A percentile compares a stretch with the other conserved stretches of the same genome.
phyloP scores from a whole-genome alignment of 1,284 basidiomycete genomes.

The Neolentinus lepideus region DNA sequence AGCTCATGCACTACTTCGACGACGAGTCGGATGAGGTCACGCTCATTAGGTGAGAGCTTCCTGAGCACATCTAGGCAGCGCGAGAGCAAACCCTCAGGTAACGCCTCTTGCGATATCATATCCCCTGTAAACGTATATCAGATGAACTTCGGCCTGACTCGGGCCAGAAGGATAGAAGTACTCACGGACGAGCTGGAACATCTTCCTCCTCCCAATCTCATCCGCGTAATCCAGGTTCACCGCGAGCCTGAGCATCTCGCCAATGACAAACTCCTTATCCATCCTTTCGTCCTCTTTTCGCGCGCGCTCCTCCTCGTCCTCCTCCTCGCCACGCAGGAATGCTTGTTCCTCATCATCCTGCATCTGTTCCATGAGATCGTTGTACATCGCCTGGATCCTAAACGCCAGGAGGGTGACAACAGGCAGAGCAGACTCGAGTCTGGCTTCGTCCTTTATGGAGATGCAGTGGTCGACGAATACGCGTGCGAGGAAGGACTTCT shows the following conservation, averaged over 20 bases:
- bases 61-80: conserved; percentile 84
- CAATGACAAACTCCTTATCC: conserved; percentile 70
- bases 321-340: conserved; percentile 22
- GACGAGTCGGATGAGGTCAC: conserved; percentile 89
- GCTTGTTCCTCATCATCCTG: conserved; percentile 36
- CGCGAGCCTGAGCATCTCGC: conserved; percentile 78
- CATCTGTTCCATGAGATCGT: conserved; percentile 50
- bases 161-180: conserved; percentile 12
- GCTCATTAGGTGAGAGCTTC: conserved; percentile 79
- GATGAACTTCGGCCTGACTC: background rate
- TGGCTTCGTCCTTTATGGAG: conserved; percentile 43
- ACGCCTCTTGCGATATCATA: conserved; percentile 78
- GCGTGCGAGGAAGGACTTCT: conserved; percentile 79
- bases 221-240: conserved; percentile 89
- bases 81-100: conserved; percentile 78
- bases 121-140: conserved; percentile 35
- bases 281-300: conserved; percentile 49
- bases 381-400: conserved; percentile 77
- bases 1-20: conserved; percentile 92
- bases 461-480: conserved; percentile 82
- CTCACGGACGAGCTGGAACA: conserved; percentile 83
- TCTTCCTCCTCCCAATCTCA: conserved; percentile 90
- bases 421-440: conserved; percentile 75
- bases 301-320: conserved; percentile 33
- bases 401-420: conserved; percentile 89